Evolutionary conservation across 257 asterid species (phyloP).

Genomic region (Solanum ossicruentum): DNA sequence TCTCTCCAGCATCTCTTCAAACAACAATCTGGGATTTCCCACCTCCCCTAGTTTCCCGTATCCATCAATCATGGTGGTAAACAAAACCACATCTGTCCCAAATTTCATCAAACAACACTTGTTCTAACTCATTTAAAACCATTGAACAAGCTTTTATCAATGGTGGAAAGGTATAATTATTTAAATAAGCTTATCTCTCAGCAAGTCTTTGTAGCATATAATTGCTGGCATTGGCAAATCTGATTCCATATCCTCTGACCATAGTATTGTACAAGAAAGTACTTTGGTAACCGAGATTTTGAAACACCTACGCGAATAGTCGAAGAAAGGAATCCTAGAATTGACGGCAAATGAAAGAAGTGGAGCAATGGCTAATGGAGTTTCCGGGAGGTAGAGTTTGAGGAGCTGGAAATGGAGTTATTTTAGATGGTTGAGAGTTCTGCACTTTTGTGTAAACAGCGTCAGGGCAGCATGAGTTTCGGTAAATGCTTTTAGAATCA

Average conservation of each 20-base stretch:
- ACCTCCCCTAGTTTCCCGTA: conserved; percentile 46
- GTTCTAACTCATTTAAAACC: conserved; percentile 8
- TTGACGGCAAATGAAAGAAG: conserved; percentile 39
- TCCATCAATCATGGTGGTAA: conserved; percentile 67
- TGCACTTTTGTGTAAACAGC: conserved; percentile 15
- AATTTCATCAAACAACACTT: conserved; percentile 40
- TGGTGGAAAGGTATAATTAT: conserved; percentile 66
- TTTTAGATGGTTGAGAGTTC: conserved; percentile 35
- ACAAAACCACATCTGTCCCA: conserved; percentile 53
- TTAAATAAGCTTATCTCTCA: conserved; percentile 23
- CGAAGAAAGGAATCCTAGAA: conserved; percentile 35
- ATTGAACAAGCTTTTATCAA: conserved; percentile 53
- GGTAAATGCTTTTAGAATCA: conserved; percentile 13
- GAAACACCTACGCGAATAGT: conserved; percentile 28
- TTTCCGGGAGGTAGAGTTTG: conserved; percentile 20
- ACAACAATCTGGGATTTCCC: conserved; percentile 32
- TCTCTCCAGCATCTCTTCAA: conserved; percentile 63
- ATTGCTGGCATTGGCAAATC: conserved; percentile 27
- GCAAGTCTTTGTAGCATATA: conserved; percentile 45
- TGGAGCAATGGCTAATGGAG: conserved; percentile 31
- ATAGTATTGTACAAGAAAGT: conserved; percentile 61
- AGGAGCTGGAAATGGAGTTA: conserved; percentile 48
- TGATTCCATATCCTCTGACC: conserved; percentile 49
- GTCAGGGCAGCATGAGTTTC: conserved; percentile 3
- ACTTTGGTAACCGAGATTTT: conserved; percentile 20